phyloP scores from a whole-genome alignment of 306 rosid species.

The Lupinus albus region DNA sequence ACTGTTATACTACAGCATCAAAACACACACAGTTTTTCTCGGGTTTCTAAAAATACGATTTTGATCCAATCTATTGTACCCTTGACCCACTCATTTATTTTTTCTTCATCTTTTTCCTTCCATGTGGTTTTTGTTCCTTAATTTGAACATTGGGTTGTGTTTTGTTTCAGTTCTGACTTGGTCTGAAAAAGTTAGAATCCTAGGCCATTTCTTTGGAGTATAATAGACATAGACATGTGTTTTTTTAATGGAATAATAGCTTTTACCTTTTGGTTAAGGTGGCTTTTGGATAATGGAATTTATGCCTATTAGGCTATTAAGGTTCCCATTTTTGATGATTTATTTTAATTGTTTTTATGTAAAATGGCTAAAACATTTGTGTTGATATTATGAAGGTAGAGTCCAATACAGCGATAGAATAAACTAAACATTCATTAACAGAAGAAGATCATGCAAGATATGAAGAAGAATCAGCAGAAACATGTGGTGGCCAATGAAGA shows the following conservation, averaged over 20 bases:
- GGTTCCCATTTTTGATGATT: conserved; percentile 48
- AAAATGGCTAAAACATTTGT: conserved; percentile 32
- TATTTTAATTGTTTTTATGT: neutral
- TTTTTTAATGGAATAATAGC: too few relatives aligned
- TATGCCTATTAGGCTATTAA: conserved; percentile 39
- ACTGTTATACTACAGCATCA: conserved; percentile 1
- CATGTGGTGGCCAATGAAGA: conserved; percentile 55
- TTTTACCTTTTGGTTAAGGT: conserved; percentile 49
- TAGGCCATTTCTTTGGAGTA: conserved; percentile 63
- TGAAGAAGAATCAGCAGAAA: conserved; percentile 50
- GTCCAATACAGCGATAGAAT: conserved; percentile 54
- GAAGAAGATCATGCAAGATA: conserved; percentile 58
- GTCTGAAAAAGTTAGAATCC: conserved; percentile 82
- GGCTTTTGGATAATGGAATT: conserved; percentile 58
- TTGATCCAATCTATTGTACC: conserved; percentile 44
- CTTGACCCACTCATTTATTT: conserved; percentile 14
- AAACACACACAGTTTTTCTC: conserved; percentile 21
- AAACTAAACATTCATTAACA: conserved; percentile 20
- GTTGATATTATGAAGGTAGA: conserved; percentile 48
- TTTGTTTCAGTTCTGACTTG: conserved; percentile 39
- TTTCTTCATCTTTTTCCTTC: conserved; percentile 37
- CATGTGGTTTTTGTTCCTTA: conserved; percentile 39
- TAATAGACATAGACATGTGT: conserved; percentile 8
- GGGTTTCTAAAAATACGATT: conserved; percentile 44
- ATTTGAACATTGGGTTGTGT: conserved; percentile 41